A percentile compares a stretch with the other conserved stretches of the same genome.
Evolutionary conservation across 495 filamentous ascomycete genomes (phyloP).

Genomic region (Podospora conica): DNA sequence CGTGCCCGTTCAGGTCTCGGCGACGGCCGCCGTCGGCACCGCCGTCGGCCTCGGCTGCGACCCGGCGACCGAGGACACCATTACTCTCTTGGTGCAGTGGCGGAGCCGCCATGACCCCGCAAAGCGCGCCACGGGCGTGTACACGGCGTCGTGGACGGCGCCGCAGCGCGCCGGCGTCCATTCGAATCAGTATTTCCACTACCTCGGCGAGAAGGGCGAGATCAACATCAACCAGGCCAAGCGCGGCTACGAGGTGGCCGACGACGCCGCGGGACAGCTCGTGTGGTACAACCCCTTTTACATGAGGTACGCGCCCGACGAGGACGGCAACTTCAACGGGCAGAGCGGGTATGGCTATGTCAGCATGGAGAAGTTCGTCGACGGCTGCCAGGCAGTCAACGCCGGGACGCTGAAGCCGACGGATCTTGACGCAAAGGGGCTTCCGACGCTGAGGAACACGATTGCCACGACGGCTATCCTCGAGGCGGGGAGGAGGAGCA

Average conservation of each 20-base stretch:
- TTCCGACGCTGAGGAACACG: slow-evolving; percentile 84
- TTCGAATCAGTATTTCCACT: slow-evolving; percentile 94
- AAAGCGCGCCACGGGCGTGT: slow-evolving; percentile 79
- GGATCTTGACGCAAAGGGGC: slow-evolving; percentile 67
- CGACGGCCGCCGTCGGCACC: slow-evolving; percentile 62
- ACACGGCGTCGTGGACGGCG: slow-evolving; percentile 92
- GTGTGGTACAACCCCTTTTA: slow-evolving; percentile 94
- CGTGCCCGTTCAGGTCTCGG: slow-evolving; percentile 71
- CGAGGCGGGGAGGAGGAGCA: slow-evolving; percentile 71
- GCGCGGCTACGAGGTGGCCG: slow-evolving; percentile 89
- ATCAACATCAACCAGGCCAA: slow-evolving; percentile 89
- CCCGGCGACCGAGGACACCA: slow-evolving; percentile 82
- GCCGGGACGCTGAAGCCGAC: slow-evolving; percentile 62
- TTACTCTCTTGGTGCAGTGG: slow-evolving; percentile 86
- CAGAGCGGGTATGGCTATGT: slow-evolving; percentile 92
- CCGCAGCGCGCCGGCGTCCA: slow-evolving; percentile 88
- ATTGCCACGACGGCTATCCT: slow-evolving; percentile 87
- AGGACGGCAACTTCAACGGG: slow-evolving; percentile 88
- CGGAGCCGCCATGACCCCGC: slow-evolving; percentile 57
- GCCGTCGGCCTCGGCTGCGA: slow-evolving; percentile 72
- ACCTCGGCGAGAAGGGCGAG: slow-evolving; percentile 77
- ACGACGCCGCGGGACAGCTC: slow-evolving; percentile 60
- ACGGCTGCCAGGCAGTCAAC: slow-evolving; percentile 74
- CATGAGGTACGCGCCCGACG: slow-evolving; percentile 92
- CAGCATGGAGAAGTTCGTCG: slow-evolving; percentile 92